Evolutionary conservation across 345 rosid genomes (phyloP), one percentile per base, ranked within the genome.

Genomic region (Schrenkiella parvula): DNA sequence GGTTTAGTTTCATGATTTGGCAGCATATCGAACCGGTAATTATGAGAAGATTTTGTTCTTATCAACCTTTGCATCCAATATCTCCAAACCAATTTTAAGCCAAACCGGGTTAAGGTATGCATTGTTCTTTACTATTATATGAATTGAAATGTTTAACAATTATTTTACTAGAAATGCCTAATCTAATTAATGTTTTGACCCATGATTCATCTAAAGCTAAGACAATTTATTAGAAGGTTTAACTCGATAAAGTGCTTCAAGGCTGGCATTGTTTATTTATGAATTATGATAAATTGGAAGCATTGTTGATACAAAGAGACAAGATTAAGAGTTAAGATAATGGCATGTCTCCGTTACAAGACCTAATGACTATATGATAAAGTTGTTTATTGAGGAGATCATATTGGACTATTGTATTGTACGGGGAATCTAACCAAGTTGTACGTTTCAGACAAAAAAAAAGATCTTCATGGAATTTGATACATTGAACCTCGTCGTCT

Each of bases 401-500:
- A 31, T 51, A 15, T 18, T 5, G 19, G 51, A 64, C 64, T 25
- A 38, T 21, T 38, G 61, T 39, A 48, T 35, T 50, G 71, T 67
- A 53, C 62, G 71, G 71, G 39, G 22, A 67, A 67, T 67, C 62
- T 53, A 25, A 34, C 21, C 3, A 38, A 48, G 37, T 58, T 19
- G 72, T 66, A 74, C 67, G 46, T 56, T 47, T 47, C 60, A 47
- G 44, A 66, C 66, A 73, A 46, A 46, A 6, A 41, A 13, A 39
- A 32, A 64, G 64, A 64, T 72, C 56, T 72, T 55, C 25, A 47
- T 47, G 23, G 52, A 46, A 35, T 73, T 73, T 56, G 66, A 56
- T 73, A 37, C 78, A 73, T 57, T 46, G 78, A 65, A 65, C 59
- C 59, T 73, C 32, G 32, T 73, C 32, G 32, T 46, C 21, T 23